Base-by-base conservation (phyloP, 257 asterid genomes). In the Paulownia fortunei region DNA sequence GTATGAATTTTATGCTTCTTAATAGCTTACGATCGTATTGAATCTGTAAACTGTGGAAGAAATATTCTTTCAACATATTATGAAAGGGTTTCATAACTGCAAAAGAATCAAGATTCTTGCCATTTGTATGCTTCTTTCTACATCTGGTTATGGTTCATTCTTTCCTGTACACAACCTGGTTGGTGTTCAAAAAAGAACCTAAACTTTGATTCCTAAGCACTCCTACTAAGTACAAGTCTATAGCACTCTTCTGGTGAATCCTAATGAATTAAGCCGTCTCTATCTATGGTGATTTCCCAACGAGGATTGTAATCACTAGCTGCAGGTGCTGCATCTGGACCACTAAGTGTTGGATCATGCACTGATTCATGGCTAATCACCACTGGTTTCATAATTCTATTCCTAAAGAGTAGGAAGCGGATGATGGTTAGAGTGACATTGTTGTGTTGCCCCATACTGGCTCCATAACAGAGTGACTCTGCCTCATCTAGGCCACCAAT, bases 401-500 rank as follows among this genome's bases (percentile, higher is more conserved):
- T 82, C 3, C 59, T 78, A 42, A 87, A 84, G 18, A 90, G 86
- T 0, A 94, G 92, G 80, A 74, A 92, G 1, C 98, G 89, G 23
- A 89, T 78, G 8, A 92, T 70, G 5, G 97, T 88, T 7, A 94
- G 82, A 11, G 83, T 80, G 26, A 89, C 97, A 16, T 82, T 86
- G 30, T n/a, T 23, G 39, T 88, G 97, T 15, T 79, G 77, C 12
- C 73, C 95, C 82, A 94, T 87, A 0, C 98, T 89, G 11, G 92
- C 83, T 1, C 92, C 97, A 6, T 92, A 92, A 67, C 82, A 84
- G 24, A 94, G 89, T 0, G 97, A 82, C 85, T 94, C 98, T 0
- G 92, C 91, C 5, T 94, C 98, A 26, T 94, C 98, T 0, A 89
- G 54, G 2, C 97, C 98, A 5, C 95, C 95, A 2, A 94, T 88